These are phyloP conservation scores for Curvularia hawaiiensis DNA, from an alignment of 2,329 filamentous ascomycete species.

Conservation along the genomic window DNA sequence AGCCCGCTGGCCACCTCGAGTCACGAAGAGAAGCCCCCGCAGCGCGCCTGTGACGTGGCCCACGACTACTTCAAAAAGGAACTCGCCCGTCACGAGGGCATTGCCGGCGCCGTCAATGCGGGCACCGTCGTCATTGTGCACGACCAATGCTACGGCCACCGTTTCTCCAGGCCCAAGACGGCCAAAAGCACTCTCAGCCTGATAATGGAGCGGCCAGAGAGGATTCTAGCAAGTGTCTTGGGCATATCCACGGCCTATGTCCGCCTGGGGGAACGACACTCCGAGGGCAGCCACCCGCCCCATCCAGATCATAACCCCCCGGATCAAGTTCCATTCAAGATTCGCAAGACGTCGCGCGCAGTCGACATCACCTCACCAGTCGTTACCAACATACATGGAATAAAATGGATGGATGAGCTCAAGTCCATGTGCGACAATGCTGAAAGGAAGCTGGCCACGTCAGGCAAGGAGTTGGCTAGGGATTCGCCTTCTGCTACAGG, in stretches of 20 bases:
- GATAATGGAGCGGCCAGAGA: slow-evolving; percentile 92
- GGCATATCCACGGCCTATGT: slow-evolving; percentile 89
- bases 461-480: slow-evolving; percentile 77
- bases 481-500: slow-evolving; percentile 33
- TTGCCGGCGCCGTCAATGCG: slow-evolving; percentile 43
- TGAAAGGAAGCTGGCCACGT: slow-evolving; percentile 75
- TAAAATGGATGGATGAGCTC: slow-evolving; percentile 92
- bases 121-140: slow-evolving; percentile 85
- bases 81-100: slow-evolving; percentile 64
- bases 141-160: slow-evolving; percentile 93
- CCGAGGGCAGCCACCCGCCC: slow-evolving; percentile 70
- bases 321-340: slow-evolving; percentile 75
- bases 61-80: slow-evolving; percentile 72
- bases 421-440: slow-evolving; percentile 82
- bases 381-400: slow-evolving; percentile 90
- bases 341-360: slow-evolving; percentile 76
- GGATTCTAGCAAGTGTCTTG: slow-evolving; percentile 81
- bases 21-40: slow-evolving; percentile 47
- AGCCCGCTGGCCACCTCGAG: slow-evolving; percentile 46
- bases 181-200: slow-evolving; percentile 72
- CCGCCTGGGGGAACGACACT: slow-evolving; percentile 80
- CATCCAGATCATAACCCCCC: slow-evolving; percentile 66
- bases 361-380: slow-evolving; percentile 74
- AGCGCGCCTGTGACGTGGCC: slow-evolving; percentile 65
- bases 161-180: slow-evolving; percentile 82